phyloP scores from a whole-genome alignment of 2,329 filamentous ascomycete species.

The Zymoseptoria crescenta region DNA sequence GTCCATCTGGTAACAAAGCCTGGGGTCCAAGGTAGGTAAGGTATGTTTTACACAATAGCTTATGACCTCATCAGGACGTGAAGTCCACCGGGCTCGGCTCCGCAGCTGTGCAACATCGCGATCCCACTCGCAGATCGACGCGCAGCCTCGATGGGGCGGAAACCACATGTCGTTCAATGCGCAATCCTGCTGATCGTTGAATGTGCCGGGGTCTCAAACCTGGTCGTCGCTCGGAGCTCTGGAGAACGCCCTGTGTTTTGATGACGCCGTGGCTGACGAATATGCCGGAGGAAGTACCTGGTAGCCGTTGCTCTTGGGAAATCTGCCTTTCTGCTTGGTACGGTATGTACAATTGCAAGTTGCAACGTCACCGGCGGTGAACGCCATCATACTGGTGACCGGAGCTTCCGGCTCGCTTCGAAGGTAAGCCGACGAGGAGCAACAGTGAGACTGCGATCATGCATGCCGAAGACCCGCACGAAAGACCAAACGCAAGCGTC shows the following conservation, averaged over 20 bases:
- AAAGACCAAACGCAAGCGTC: no score
- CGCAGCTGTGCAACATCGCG: background rate
- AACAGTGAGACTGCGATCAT: no score
- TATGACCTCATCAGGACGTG: no score
- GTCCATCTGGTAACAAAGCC: no score
- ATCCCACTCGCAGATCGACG: background rate
- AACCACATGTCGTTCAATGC: background rate
- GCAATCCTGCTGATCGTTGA: background rate
- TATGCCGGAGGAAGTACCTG: background rate
- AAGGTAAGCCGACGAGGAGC: no score
- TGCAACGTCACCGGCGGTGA: no score
- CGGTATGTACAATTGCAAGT: no score
- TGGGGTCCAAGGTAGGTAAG: no score
- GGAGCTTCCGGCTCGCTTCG: no score
- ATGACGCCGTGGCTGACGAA: background rate
- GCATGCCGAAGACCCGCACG: no score
- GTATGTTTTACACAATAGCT: no score
- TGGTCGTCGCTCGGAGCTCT: background rate
- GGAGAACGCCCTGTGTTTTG: background rate
- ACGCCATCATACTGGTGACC: no score
- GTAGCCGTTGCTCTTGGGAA: background rate
- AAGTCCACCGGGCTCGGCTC: background rate
- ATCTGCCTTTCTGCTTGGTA: background rate
- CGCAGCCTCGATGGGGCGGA: background rate
- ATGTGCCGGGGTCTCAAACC: background rate